A percentile compares a stretch with the other conserved stretches of the same genome.
phyloP scores from a whole-genome alignment of 805 yeast species.

The Candida loeiensis region DNA sequence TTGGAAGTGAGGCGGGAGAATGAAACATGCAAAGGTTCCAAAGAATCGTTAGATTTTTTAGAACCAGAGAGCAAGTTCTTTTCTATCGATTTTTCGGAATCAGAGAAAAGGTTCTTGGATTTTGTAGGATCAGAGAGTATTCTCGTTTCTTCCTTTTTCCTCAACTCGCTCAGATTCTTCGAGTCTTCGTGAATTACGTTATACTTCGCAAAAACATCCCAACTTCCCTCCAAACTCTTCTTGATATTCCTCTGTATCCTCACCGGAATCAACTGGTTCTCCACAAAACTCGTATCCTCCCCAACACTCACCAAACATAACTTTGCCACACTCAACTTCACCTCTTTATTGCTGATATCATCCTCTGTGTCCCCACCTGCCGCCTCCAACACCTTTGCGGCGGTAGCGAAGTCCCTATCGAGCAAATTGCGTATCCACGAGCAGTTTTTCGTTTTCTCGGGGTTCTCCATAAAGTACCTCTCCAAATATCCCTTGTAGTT shows the following conservation, averaged over 20 bases:
- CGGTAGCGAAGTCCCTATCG: conserved; percentile 47
- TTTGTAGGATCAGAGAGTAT: too few relatives aligned
- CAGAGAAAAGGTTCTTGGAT: too few relatives aligned
- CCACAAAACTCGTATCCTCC: conserved; percentile 36
- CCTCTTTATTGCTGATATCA: conserved; percentile 42
- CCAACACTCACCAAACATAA: conserved; percentile 49
- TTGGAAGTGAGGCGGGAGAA: too few relatives aligned
- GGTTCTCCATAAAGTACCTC: conserved; percentile 46
- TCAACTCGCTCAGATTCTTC: too few relatives aligned
- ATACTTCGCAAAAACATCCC: conserved; percentile 19
- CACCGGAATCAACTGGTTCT: conserved; percentile 45
- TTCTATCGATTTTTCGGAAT: too few relatives aligned
- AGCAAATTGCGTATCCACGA: conserved; percentile 72
- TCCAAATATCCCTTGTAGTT: conserved; percentile 48
- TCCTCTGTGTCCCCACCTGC: conserved; percentile 35
- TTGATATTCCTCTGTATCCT: conserved; percentile 56
- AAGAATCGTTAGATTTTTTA: too few relatives aligned
- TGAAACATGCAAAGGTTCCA: too few relatives aligned
- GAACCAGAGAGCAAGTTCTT: too few relatives aligned
- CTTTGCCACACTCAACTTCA: conserved; percentile 71
- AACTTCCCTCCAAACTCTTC: too few relatives aligned
- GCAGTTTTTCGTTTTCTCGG: conserved; percentile 45
- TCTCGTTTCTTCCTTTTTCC: too few relatives aligned
- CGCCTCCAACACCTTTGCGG: conserved; percentile 32
- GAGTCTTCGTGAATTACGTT: too few relatives aligned